Evolutionary conservation across 179 eudicot genomes (phyloP).

Genomic region (Heliamphora pulchella): DNA sequence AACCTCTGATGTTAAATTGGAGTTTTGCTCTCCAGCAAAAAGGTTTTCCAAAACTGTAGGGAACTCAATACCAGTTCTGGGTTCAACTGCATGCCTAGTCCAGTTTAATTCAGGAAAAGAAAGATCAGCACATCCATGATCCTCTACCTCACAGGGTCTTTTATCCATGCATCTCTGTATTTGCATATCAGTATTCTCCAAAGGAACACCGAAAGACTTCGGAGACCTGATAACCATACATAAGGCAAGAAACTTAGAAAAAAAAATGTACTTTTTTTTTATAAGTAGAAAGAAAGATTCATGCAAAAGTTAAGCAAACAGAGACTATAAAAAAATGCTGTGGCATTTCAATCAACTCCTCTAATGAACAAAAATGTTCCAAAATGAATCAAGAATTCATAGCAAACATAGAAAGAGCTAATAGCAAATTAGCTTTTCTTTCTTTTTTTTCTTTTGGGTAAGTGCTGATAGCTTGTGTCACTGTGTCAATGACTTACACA

Average conservation of each 20-base stretch:
- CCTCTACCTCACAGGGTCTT: constrained; percentile 51
- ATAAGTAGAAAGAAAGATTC: background rate
- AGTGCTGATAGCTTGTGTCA: background rate
- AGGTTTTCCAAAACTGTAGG: constrained; percentile 50
- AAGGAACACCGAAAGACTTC: constrained; percentile 39
- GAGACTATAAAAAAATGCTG: background rate
- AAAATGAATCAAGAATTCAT: background rate
- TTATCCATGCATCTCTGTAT: constrained; percentile 39
- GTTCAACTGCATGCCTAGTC: constrained; percentile 59
- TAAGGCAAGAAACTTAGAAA: constrained; percentile 6
- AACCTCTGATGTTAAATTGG: constrained; percentile 61
- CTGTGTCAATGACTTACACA: constrained; percentile 37
- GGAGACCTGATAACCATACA: constrained; percentile 38
- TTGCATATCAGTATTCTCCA: constrained; percentile 32
- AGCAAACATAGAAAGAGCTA: background rate
- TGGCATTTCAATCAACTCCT: background rate
- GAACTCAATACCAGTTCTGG: constrained; percentile 81
- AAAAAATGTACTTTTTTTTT: background rate
- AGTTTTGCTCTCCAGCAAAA: constrained; percentile 41
- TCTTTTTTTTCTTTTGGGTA: background rate
- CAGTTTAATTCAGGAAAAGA: constrained; percentile 36
- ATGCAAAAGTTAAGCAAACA: background rate
- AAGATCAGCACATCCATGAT: constrained; percentile 36
- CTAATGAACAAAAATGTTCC: background rate
- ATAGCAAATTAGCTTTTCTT: background rate